phyloP scores from a whole-genome alignment of 2,329 filamentous ascomycete species.

The Colletotrichum scovillei region DNA sequence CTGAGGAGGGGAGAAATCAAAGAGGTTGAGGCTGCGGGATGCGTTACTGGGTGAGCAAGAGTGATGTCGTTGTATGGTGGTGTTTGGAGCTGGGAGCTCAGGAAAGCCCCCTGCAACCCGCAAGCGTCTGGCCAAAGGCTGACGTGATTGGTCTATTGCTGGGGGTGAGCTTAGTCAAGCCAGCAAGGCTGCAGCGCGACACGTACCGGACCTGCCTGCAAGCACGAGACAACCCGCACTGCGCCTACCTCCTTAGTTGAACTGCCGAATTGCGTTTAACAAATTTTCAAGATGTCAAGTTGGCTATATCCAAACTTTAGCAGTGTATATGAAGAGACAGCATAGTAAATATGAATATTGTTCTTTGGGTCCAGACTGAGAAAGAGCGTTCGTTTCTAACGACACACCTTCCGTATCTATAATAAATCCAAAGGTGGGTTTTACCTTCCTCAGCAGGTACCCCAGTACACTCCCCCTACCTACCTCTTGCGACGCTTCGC shows the following conservation, averaged over 20 bases:
- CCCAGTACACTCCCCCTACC: neutral
- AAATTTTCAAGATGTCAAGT: too few species aligned
- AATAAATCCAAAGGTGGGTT: neutral
- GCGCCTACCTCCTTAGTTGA: neutral
- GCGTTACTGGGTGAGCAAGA: conserved; percentile 20
- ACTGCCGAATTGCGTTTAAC: too few species aligned
- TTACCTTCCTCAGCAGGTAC: neutral
- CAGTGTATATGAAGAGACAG: too few species aligned
- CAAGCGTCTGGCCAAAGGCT: conserved; percentile 23
- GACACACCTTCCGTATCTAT: neutral
- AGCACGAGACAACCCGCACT: neutral
- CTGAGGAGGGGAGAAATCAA: neutral
- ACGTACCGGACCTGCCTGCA: conserved; percentile 34
- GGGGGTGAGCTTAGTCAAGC: conserved; percentile 32
- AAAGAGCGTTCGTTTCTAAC: neutral
- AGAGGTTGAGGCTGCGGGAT: conserved; percentile 18
- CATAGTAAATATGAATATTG: too few species aligned
- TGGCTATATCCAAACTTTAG: too few species aligned
- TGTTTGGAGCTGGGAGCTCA: conserved; percentile 32
- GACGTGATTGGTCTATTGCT: conserved; percentile 18
- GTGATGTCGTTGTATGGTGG: conserved; percentile 35
- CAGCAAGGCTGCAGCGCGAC: conserved; percentile 37
- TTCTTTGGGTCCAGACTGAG: neutral
- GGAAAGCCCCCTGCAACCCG: conserved; percentile 33
- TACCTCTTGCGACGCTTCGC: conserved; percentile 1